Evolutionary conservation across 371 early-diverging fungal genomes (phyloP), one percentile per base, ranked within the genome.

Genomic region (Capillidium heterosporum): DNA sequence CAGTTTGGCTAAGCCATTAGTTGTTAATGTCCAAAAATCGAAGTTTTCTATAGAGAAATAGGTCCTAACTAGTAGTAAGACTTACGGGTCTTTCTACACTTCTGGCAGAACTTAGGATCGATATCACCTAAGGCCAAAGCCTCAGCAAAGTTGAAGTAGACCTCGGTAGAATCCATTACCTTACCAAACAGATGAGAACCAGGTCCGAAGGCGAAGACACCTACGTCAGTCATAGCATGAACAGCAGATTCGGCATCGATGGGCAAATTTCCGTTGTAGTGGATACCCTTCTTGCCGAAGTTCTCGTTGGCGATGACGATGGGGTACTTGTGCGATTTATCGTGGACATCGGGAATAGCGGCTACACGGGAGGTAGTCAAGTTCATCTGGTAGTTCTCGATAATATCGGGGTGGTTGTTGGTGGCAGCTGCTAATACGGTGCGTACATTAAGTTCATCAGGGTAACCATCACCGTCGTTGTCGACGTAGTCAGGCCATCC

Each of bases 401-500:
- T 65, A 61, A 72, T 72, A 52, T 65, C 65, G 59, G 80, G 81
- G 56, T 67, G 65, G 59, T 73, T 77, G 60, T 73, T 73, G 32
- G 81, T 79, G 40, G 81, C 80, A 48, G 74, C 71, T 54, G 81
- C 78, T 40, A 84, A 62, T 31, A 73, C 68, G 65, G 73, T 71
- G 21, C 77, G 65, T 40, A 75, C 74, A 26, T 69, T 65, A 71
- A 74, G 78, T 56, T 73, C 62, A 57, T 79, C 80, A 56, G 82
- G 82, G 70, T 79, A 75, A 51, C 82, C 85, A 63, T 80, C 77
- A 29, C 65, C 72, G 59, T 82, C 76, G 1, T 68, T 60, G 63
- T 81, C 82, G 27, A 63, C 61, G 63, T 78, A 78, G 42, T 72
- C 77, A 23, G 79, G 75, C 76, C 76, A 84, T 29, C 83, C 85